These are phyloP conservation scores for Vaccinium macrocarpon DNA, from an alignment of 148 eudicot species.

Conservation along the genomic window DNA sequence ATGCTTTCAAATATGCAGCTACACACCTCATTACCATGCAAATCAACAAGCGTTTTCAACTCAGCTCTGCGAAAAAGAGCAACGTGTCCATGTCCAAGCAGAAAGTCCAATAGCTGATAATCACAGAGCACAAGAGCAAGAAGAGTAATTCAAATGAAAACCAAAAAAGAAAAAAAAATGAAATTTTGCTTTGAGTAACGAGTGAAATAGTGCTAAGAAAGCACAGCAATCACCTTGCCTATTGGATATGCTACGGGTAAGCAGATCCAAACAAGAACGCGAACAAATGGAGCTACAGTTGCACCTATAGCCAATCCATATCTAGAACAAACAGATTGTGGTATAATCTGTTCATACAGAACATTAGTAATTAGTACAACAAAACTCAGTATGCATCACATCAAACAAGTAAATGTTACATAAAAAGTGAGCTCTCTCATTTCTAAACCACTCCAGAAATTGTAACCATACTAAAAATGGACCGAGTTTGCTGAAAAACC, in stretches of 20 bases:
- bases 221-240: constrained; percentile 65
- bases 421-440: neutral
- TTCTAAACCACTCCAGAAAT: neutral
- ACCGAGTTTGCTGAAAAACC: neutral
- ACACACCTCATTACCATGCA: constrained; percentile 64
- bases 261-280: constrained; percentile 91
- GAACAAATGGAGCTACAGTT: constrained; percentile 82
- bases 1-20: neutral
- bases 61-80: constrained; percentile 65
- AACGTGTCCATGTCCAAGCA: constrained; percentile 49
- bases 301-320: constrained; percentile 96
- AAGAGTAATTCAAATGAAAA: constrained; percentile 5
- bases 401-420: neutral
- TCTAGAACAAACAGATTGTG: constrained; percentile 90
- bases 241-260: constrained; percentile 95
- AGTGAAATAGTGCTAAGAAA: neutral
- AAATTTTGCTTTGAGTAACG: constrained; percentile 1
- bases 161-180: neutral
- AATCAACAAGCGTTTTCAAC: constrained; percentile 57
- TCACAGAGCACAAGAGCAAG: constrained; percentile 19
- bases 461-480: neutral
- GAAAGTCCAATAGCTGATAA: constrained; percentile 61
- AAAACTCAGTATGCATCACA: neutral
- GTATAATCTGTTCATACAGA: constrained; percentile 68
- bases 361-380: constrained; percentile 14